Percentiles rank a stretch among this genome's conserved stretches.
Conservation (phyloP, 345 rosid species). For the Zanthoxylum bungeanum region DNA sequence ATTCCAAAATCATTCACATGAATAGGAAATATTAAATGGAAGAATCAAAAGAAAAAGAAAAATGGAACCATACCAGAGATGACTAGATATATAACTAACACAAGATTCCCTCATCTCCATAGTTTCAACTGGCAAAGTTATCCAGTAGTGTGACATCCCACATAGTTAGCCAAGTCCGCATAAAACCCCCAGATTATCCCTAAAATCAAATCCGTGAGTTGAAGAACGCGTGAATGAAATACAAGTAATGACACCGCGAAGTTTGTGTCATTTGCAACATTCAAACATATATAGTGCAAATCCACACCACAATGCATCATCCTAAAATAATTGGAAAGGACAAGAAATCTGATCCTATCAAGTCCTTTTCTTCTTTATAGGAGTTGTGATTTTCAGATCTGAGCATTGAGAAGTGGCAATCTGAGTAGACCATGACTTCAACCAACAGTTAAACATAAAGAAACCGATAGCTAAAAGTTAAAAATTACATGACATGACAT, state of each 20-base stretch:
- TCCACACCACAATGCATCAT: conserved; percentile 38
- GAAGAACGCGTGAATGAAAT: neutral
- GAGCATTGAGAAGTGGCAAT: conserved; percentile 1
- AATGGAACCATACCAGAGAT: neutral
- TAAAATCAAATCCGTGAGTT: neutral
- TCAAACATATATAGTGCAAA: conserved; percentile 34
- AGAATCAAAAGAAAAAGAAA: neutral
- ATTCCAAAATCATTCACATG: neutral
- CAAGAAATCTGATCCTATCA: conserved; percentile 3
- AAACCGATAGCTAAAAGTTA: neutral
- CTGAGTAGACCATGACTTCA: neutral
- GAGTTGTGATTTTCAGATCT: neutral
- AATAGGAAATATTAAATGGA: neutral
- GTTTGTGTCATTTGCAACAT: conserved; percentile 43
- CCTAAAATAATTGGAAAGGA: conserved; percentile 17
- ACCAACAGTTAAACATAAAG: neutral
- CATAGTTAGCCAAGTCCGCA: neutral
- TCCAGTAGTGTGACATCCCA: neutral
- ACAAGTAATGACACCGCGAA: conserved; percentile 31
- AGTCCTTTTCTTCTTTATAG: conserved; percentile 6
- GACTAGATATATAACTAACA: neutral
- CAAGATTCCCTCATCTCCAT: conserved; percentile 3
- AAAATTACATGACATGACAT: neutral
- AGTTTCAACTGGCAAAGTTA: neutral
- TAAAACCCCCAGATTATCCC: neutral